These are phyloP conservation scores for Inga oerstediana DNA, from an alignment of 306 rosid genomes.

Conservation along the genomic window DNA sequence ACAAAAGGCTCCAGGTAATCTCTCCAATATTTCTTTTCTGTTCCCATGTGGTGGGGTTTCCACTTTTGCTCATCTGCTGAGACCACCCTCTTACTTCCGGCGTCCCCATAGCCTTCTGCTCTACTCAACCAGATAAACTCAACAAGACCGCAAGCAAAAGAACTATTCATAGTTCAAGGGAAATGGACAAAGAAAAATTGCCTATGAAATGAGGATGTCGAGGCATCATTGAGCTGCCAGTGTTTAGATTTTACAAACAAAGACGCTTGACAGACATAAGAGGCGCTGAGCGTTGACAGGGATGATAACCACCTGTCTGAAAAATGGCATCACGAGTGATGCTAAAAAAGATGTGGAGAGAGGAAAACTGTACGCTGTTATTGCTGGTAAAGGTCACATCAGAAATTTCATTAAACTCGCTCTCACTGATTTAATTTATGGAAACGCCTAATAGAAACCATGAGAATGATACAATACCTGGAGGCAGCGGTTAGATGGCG, in stretches of 20 bases:
- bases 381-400: background rate
- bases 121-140: background rate
- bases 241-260: background rate
- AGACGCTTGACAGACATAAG: background rate
- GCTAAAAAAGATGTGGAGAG: background rate
- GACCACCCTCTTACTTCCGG: background rate
- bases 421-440: background rate
- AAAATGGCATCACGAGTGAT: background rate
- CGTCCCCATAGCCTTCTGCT: background rate
- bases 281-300: background rate
- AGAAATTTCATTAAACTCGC: slow-evolving; percentile 1
- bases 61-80: background rate
- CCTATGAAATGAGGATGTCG: background rate
- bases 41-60: background rate
- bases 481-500: too few relatives aligned
- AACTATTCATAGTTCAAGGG: background rate
- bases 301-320: background rate
- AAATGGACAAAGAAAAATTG: background rate
- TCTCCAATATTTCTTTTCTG: background rate
- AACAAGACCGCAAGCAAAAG: background rate
- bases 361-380: background rate
- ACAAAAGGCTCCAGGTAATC: background rate
- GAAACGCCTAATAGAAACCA: background rate
- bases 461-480: too few relatives aligned
- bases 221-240: background rate